phyloP scores from a whole-genome alignment of 2,329 filamentous ascomycete genomes.

The Lachnellula subtilissima region DNA sequence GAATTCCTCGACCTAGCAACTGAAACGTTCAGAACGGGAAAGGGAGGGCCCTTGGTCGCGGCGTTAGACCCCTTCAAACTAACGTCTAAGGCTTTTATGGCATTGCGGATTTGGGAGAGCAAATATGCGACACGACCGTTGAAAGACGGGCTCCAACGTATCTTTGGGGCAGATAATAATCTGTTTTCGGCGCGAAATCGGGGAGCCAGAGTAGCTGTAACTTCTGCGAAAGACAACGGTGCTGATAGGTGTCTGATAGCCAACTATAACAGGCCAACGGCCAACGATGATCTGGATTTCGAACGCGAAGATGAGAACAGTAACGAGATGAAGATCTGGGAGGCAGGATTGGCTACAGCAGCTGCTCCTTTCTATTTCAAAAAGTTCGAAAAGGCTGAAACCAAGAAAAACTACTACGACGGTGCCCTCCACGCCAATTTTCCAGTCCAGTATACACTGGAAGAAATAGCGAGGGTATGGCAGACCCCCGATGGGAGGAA shows the following conservation, averaged over 20 bases:
- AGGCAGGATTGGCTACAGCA: conserved; percentile 20
- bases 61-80: conserved; percentile 5
- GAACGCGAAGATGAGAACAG: conserved; percentile 15
- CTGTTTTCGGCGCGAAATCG: conserved; percentile 4
- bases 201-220: conserved; percentile 6
- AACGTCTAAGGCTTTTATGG: conserved; percentile 3
- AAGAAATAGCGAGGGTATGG: conserved; percentile 6
- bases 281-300: conserved; percentile 7
- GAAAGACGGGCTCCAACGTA: conserved; percentile 2
- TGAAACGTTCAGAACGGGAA: conserved; percentile 1
- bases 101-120: conserved; percentile 8
- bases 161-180: conserved; percentile 3
- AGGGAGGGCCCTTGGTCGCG: not conserved
- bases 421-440: conserved; percentile 9
- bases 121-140: conserved; percentile 3
- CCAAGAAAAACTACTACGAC: conserved; percentile 8
- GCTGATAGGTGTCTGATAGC: conserved; percentile 5
- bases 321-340: conserved; percentile 21
- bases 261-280: conserved; percentile 8
- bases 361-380: conserved; percentile 22
- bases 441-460: conserved; percentile 6
- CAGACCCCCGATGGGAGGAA: conserved; percentile 2
- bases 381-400: conserved; percentile 15
- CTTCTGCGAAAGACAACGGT: conserved; percentile 9
- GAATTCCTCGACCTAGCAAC: conserved; percentile 2